Evolutionary conservation across 768 basidiomycete species (phyloP), one percentile per base, ranked within the genome.

Genomic region (Mycena polygramma): DNA sequence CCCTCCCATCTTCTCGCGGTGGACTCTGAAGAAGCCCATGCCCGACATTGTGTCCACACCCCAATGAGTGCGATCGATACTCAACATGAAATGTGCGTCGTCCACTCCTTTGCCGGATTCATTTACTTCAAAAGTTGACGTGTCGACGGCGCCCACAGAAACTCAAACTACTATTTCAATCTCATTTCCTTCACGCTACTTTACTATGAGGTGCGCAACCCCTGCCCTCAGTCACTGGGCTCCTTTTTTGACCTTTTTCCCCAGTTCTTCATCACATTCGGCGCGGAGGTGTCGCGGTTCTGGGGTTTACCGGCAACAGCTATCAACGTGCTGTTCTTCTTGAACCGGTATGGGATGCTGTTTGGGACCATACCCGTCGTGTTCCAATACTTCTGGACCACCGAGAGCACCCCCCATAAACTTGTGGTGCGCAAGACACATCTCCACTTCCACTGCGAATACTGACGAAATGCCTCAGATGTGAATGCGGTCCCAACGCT

Each of bases 331-430:
- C 67, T 72, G 14, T 72, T 72, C 67, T 69, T 57, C 39, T 4
- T 66, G 19, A 72, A 72, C n/a, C 63, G 71, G 15, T 72, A 72
- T 26, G 67, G 57, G 36, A 66, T 59, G n/a, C 59, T 72, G 20
- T 37, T 72, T 11, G 71, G 71, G 24, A 68, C 51, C 4, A 53
- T 69, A 7, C 67, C 67, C 15, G 46, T 72, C 14, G 59, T 65
- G 0, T 8, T 72, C 6, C 63, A 69, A 22, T 66, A 62, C 26
- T 72, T 72, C 41, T 72, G 71, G 71, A 66, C 63, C 17, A 48
- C 41, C 24, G 36, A 35, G 35, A 41, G 45, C 20, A 69, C 61
- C 17, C 62, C 62, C 5, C 15, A 49, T 19, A 72, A 72, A 39
- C 20, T 68, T 13, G 26, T 36, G 39, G 70, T 68, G 41, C 20